Base-by-base conservation (phyloP, 2,329 filamentous ascomycete genomes). In the Aspergillus arachidicola region DNA sequence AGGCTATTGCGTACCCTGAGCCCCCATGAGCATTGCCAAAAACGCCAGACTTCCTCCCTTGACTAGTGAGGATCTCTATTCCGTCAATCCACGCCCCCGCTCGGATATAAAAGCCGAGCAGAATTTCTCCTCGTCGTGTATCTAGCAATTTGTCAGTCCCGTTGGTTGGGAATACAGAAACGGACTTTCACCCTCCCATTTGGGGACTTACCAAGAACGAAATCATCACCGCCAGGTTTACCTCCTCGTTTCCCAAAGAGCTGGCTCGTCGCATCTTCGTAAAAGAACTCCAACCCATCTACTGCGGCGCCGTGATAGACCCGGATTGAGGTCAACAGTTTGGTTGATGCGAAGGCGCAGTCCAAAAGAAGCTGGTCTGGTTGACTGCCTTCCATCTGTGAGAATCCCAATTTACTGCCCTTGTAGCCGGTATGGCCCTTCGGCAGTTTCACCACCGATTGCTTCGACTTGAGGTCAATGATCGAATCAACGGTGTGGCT, bases 231-330 rank as follows among this genome's bases (percentile, higher is more conserved):
- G 3, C 87, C 88, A 28, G 85, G 79, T 66, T 89, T 89, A 9
- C 90, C 91, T 14, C 90, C 91, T 60, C 86, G 84, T 72, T 92
- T 94, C 46, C 95, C 95, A 81, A 99, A 96, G 4, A 97, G 77
- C 74, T 97, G 93, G 60, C 84, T 90, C 1, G 91, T 90, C 19
- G 87, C 85, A 76, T 98, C 93, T 72, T 98, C 94, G 73, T 97
- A 98, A 63, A 91, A 84, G 77, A 99, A 98, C 76, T 98, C 94
- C 23, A 99, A 78, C 0, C 95, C 95, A 75, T 96, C 91, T 14
- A 98, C 74, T 4, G 90, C 90, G 63, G 84, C 82, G 2, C 91
- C 93, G 70, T 93, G 89, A 73, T 93, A 96, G 16, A 96, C 84
- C 64, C 88, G 86, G 61, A 97, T 85, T 6, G 87, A 87, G 1